These are phyloP conservation scores for Austroboletus niveus DNA, from an alignment of 1,284 basidiomycete species.

Conservation along the genomic window DNA sequence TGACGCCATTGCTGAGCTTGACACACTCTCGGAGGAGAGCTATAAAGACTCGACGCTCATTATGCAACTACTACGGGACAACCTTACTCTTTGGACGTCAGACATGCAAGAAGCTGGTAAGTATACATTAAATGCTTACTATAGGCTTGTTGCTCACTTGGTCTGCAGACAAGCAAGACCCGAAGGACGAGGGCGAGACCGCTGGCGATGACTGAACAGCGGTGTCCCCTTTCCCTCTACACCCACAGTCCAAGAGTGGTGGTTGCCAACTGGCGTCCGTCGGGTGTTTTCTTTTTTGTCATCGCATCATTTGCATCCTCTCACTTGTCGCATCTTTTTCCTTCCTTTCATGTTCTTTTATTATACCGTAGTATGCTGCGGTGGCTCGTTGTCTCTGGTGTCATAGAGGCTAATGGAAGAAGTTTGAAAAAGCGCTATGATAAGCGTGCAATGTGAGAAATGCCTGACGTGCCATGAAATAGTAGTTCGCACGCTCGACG, in stretches of 20 bases:
- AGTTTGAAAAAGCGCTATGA: conserved; percentile 18
- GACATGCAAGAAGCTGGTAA: conserved; percentile 90
- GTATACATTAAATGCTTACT: conserved; percentile 26
- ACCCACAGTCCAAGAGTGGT: conserved; percentile 9
- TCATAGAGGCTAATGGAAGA: conserved; percentile 35
- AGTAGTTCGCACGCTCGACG: too few species aligned
- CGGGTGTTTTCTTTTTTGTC: conserved; percentile 12
- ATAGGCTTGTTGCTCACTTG: conserved; percentile 10
- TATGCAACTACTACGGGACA: conserved; percentile 99
- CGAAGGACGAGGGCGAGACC: conserved; percentile 62
- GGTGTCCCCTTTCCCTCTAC: background rate
- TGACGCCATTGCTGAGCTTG: conserved; percentile 99
- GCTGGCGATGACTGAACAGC: conserved; percentile 54
- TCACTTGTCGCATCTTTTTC: conserved; percentile 34
- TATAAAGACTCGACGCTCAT: conserved; percentile 99
- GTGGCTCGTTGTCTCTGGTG: conserved; percentile 31
- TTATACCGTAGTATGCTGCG: conserved; percentile 36
- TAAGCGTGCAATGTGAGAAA: background rate
- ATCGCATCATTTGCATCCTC: conserved; percentile 35
- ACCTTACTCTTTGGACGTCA: conserved; percentile 97
- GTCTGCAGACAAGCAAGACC: conserved; percentile 61
- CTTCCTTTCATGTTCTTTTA: conserved; percentile 31
- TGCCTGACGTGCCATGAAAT: too few species aligned
- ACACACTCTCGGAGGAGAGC: conserved; percentile 98
- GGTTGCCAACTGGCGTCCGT: conserved; percentile 8